phyloP scores from a whole-genome alignment of 148 eudicot species.

The Arbutus unedo region DNA sequence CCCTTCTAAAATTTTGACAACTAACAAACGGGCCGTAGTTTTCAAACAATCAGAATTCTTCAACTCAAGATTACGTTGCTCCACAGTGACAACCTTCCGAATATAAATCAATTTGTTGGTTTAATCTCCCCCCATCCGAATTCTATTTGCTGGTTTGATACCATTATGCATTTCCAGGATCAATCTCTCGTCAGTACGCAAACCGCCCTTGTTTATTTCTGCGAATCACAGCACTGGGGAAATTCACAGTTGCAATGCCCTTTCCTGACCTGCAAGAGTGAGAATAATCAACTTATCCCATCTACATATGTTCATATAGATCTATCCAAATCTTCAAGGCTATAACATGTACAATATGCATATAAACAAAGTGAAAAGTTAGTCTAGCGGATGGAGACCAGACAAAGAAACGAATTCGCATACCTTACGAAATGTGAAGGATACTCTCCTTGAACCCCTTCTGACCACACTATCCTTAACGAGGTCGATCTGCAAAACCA shows the following conservation, averaged over 20 bases:
- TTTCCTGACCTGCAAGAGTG: constrained; percentile 52
- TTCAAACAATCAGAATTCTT: background rate
- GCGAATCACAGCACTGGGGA: constrained; percentile 69
- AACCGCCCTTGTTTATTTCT: constrained; percentile 22
- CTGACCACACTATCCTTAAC: constrained; percentile 62
- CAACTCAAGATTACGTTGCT: background rate
- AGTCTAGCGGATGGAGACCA: background rate
- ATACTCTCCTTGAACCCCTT: constrained; percentile 76
- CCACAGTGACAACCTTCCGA: background rate
- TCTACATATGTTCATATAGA: background rate
- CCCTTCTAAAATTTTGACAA: too few species aligned
- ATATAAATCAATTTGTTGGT: too few species aligned
- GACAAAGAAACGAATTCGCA: background rate
- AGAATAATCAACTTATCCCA: background rate
- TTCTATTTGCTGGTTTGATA: background rate
- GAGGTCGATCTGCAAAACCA: constrained; percentile 56
- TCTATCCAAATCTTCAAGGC: background rate
- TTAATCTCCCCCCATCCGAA: background rate
- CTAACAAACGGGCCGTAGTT: background rate
- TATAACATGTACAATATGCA: background rate
- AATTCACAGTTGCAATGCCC: constrained; percentile 67
- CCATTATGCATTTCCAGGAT: background rate
- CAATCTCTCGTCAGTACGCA: background rate
- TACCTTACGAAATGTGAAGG: constrained; percentile 95
- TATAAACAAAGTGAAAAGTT: background rate